Base-by-base conservation (phyloP, 768 basidiomycete genomes). In the Mycena maculata region DNA sequence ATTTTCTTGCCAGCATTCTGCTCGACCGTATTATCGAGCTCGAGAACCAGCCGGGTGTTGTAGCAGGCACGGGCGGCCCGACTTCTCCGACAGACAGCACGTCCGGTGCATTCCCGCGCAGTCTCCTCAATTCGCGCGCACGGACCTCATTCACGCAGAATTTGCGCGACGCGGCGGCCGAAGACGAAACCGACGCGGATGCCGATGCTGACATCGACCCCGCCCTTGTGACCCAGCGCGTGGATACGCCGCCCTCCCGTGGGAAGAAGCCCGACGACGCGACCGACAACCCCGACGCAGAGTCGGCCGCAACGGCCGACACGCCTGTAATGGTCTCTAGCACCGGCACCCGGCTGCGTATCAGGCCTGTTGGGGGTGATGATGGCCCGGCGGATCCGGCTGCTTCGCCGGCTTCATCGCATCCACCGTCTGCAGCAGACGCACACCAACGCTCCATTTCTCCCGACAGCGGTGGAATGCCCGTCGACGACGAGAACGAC, bases 21-120 rank as follows among this genome's bases (percentile, higher is more conserved):
- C 78, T 89, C 13, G 85, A 89, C 68, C 87, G 88, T 28, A 88
- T 92, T 68, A 80, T 83, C 65, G 90, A 89, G 65, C 82, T 91
- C 30, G 88, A 91, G 74, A 74, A 72, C 30, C 82, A 81, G 62
- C 76, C 79, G 30, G 80, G 60, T 70, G 53, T 73, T 28, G 42
- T 53, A 3, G 38, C 67, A 22, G 41, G 20, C 18, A 23, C 47
- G 4, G 30, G 33, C 28, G 41, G 55, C n/a, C 38, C 25, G 23
- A 28, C 23, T 12, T 52, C 55, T 10, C 50, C 42, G n/a, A 54
- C 44, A 27, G 52, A 41, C 18, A 23, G 15, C 47, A 79, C 78
- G 20, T 82, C 83, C 55, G 77, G 82, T 61, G 86, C 86, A 41
- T 84, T 83, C 57, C 85, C 86, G 25, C 87, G 84, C 65, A 79